phyloP scores from a whole-genome alignment of 192 early-diverging fungal genomes.

The Mortierella claussenii region DNA sequence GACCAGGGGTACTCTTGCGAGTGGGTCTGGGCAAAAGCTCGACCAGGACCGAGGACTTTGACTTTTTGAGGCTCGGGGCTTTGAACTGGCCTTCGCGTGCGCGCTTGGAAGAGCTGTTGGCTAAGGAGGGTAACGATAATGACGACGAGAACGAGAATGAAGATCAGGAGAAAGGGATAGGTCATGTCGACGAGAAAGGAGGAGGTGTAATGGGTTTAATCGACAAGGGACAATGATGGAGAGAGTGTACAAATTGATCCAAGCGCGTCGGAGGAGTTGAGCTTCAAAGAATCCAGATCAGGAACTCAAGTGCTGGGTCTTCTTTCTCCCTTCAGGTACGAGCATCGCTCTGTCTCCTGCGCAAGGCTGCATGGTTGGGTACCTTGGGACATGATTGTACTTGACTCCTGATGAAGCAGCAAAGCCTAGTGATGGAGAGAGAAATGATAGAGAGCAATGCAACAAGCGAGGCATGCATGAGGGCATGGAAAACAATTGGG shows the following conservation, averaged over 20 bases:
- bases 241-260: no score
- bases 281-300: no score
- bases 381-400: slow-evolving; percentile 13
- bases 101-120: not conserved
- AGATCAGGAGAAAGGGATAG: not conserved
- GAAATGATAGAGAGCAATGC: not conserved
- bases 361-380: not conserved
- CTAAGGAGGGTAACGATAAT: not conserved
- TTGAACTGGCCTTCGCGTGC: slow-evolving; percentile 6
- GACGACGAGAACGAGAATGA: not conserved
- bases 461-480: no score
- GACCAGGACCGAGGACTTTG: not conserved
- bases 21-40: slow-evolving; percentile 5
- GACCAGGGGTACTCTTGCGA: slow-evolving; percentile 54
- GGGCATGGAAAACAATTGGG: no score
- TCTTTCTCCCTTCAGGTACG: no score
- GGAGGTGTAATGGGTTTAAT: no score
- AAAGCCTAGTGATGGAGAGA: no score
- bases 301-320: no score
- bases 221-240: no score
- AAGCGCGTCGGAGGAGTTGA: no score
- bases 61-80: slow-evolving; percentile 21
- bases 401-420: no score
- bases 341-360: not conserved
- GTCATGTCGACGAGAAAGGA: no score